Base-by-base conservation (phyloP, 164 flowering plant species). In the Nelumbo lutea region DNA sequence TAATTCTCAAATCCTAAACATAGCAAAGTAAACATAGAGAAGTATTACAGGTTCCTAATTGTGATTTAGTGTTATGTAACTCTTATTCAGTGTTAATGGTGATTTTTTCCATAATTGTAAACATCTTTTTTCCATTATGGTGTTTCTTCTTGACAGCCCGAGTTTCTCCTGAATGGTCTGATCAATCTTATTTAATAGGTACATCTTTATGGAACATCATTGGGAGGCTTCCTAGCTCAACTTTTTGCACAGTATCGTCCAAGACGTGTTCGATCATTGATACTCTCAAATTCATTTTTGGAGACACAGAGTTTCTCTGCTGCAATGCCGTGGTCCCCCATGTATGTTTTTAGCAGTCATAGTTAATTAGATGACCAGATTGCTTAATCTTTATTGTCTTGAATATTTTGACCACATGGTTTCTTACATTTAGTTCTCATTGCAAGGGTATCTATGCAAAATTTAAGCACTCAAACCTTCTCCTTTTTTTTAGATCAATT, bases 201-300 rank as follows among this genome's bases (percentile, higher is more conserved):
- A 73, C 99, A 95, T 83, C 88, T 95, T 39, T 95, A 95, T 85
- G 99, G 99, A 4, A 95, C 99, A 62, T 81, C 98, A 11, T 96
- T 95, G 79, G 99, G 99, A 69, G 99, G 99, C 55, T 96, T 93
- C 83, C 80, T 96, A 48, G 99, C 99, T 55, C 99, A 92, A 74
- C 89, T 96, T 44, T 96, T 93, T 81, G 97, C 99, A 74, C 98
- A 90, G 78, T 85, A 93, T 80, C 98, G 98, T 15, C 99, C 99
- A 59, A 90, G 99, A 68, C 87, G 98, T 62, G 99, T 96, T 65
- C 81, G 79, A 73, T 96, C 99, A 42, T 80, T 96, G 78, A 71
- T 93, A 48, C 88, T 96, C 46, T 96, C 99, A 71, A 95, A 96
- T 80, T 76, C 99, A 60, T 96, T 86, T 77, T 65, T 96, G 84